Percentiles rank a stretch among this genome's conserved stretches.
Conservation (phyloP, 2,329 filamentous ascomycete genomes). For the Ophiocordyceps robertsii region DNA sequence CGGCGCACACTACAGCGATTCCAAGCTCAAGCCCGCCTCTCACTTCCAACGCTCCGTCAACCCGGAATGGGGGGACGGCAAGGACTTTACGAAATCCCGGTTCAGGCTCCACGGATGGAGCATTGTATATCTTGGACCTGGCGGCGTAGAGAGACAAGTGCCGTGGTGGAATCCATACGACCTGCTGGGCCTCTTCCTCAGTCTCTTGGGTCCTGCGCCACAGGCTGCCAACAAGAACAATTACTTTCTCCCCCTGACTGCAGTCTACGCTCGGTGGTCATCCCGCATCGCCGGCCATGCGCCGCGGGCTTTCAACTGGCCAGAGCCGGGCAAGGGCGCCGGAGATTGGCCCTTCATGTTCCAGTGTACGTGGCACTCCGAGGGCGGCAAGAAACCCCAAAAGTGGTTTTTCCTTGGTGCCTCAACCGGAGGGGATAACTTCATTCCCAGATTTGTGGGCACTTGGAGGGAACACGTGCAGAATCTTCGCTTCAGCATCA, state of each 20-base stretch:
- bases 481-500: neutral
- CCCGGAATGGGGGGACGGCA: neutral
- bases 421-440: neutral
- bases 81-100: neutral
- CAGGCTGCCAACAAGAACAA: conserved; percentile 1
- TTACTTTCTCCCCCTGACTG: conserved; percentile 3
- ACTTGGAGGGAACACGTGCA: neutral
- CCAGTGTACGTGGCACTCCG: conserved; percentile 2
- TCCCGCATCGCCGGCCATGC: too few relatives aligned
- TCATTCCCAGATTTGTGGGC: neutral
- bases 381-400: neutral
- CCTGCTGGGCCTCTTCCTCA: conserved; percentile 3
- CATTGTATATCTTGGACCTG: neutral
- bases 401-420: conserved; percentile 2
- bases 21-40: neutral
- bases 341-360: conserved; percentile 3
- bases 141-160: neutral
- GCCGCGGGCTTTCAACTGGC: too few relatives aligned
- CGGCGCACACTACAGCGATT: neutral
- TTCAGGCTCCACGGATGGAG: neutral
- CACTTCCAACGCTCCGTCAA: neutral
- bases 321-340: too few relatives aligned
- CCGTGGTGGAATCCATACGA: conserved; percentile 3
- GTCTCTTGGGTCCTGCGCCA: conserved; percentile 2
- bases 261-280: too few relatives aligned